Conservation (phyloP, 2,329 filamentous ascomycete genomes). For the Coniochaeta ligniaria region DNA sequence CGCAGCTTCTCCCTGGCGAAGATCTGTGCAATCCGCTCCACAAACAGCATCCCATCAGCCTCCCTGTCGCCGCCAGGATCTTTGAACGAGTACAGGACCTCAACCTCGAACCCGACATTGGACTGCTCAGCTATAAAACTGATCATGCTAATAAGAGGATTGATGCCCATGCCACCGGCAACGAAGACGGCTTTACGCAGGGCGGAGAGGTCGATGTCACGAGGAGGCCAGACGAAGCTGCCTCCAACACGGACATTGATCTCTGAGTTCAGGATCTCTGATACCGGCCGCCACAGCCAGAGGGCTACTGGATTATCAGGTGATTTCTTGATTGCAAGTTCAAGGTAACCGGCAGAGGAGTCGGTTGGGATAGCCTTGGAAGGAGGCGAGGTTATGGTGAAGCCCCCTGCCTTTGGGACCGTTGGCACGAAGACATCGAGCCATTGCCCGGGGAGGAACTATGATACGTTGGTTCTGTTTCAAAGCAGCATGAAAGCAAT, state of each 20-base stretch:
- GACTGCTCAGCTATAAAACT: constrained; percentile 44
- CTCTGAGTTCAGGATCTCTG: constrained; percentile 46
- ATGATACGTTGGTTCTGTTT: constrained; percentile 4
- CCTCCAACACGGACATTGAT: constrained; percentile 70
- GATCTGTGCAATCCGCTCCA: constrained; percentile 35
- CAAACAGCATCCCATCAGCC: constrained; percentile 38
- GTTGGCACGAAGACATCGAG: constrained; percentile 72
- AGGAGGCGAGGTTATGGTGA: constrained; percentile 78
- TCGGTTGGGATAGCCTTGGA: constrained; percentile 33
- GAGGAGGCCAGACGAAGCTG: constrained; percentile 72
- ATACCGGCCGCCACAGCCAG: constrained; percentile 56
- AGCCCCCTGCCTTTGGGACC: constrained; percentile 67
- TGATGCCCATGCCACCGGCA: constrained; percentile 77
- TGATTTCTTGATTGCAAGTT: constrained; percentile 71
- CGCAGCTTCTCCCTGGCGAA: constrained; percentile 29
- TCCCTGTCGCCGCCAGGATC: constrained; percentile 17
- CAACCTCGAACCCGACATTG: constrained; percentile 32
- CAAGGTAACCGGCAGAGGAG: constrained; percentile 44
- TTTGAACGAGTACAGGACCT: constrained; percentile 56
- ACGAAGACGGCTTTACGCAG: constrained; percentile 62
- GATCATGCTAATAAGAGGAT: constrained; percentile 71
- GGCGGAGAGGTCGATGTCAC: constrained; percentile 27
- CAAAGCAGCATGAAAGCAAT: background rate
- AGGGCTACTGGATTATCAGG: constrained; percentile 64
- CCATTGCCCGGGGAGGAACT: constrained; percentile 84